Evolutionary conservation across 148 eudicot species (phyloP).

Genomic region (Vaccinium macrocarpon): DNA sequence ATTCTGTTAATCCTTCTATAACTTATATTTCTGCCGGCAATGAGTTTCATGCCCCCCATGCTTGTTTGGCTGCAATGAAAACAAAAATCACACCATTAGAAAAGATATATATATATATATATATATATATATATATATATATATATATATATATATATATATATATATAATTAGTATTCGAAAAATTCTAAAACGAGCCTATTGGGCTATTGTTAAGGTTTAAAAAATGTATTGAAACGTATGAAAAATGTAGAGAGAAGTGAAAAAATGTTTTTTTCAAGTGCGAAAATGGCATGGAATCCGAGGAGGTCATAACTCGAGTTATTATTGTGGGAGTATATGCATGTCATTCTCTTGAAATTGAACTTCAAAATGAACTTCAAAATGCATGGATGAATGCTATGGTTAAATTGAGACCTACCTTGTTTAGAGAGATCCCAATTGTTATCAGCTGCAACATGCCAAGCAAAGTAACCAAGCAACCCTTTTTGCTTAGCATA

Average conservation of each 20-base stretch:
- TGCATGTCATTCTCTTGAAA: neutral
- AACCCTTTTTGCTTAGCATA: slow-evolving; percentile 10
- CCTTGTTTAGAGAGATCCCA: slow-evolving; percentile 12
- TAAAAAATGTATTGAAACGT: too few relatives aligned
- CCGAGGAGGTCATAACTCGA: neutral
- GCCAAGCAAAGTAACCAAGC: slow-evolving; percentile 17
- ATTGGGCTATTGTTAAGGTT: too few relatives aligned
- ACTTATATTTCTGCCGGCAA: neutral
- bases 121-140: neutral
- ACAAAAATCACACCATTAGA: neutral
- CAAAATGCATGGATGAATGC: neutral
- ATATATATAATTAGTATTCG: neutral
- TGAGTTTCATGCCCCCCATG: neutral
- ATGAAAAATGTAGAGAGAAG: too few relatives aligned
- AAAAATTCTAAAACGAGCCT: too few relatives aligned
- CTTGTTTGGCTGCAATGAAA: neutral
- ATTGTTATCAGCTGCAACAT: neutral
- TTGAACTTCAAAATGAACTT: neutral
- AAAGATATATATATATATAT: neutral
- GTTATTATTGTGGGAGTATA: neutral
- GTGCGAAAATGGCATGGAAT: neutral
- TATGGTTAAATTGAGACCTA: neutral
- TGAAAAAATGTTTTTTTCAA: too few relatives aligned
- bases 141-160: neutral
- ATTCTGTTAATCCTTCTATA: neutral